Conservation (phyloP, 495 filamentous ascomycete genomes). For the Aspergillus campestris region DNA sequence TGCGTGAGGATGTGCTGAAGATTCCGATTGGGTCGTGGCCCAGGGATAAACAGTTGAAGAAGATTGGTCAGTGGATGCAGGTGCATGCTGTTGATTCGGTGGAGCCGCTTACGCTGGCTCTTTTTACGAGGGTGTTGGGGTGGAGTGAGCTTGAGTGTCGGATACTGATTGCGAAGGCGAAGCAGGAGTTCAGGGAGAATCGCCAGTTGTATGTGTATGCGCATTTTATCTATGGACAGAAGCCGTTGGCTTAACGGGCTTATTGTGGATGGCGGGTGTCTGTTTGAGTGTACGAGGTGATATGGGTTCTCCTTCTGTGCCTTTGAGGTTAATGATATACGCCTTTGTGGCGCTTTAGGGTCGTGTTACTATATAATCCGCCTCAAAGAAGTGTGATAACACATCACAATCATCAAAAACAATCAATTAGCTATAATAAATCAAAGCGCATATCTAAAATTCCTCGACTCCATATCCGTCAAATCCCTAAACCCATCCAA, state of each 20-base stretch:
- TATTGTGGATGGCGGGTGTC: no score
- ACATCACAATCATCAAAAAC: background rate
- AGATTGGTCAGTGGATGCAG: constrained; percentile 22
- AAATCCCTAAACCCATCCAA: constrained; percentile 38
- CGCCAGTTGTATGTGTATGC: constrained; percentile 12
- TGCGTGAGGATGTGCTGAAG: constrained; percentile 47
- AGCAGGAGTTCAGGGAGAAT: constrained; percentile 11
- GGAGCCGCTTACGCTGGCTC: constrained; percentile 36
- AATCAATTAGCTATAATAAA: background rate
- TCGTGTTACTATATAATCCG: no score
- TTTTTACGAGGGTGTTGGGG: constrained; percentile 51
- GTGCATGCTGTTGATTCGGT: constrained; percentile 51
- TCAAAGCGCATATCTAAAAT: constrained; percentile 36
- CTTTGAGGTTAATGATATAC: no score
- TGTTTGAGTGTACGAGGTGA: no score
- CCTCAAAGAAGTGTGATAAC: no score
- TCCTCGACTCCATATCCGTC: constrained; percentile 39
- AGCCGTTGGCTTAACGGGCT: background rate
- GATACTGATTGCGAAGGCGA: constrained; percentile 4
- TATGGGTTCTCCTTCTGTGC: no score
- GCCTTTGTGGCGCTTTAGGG: no score
- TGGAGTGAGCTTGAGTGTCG: constrained; percentile 16
- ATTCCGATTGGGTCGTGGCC: constrained; percentile 62
- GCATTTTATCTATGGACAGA: constrained; percentile 7
- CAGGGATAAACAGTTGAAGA: constrained; percentile 53